Conservation (phyloP, 1,284 basidiomycete genomes). For the Sporisorium scitamineum region DNA sequence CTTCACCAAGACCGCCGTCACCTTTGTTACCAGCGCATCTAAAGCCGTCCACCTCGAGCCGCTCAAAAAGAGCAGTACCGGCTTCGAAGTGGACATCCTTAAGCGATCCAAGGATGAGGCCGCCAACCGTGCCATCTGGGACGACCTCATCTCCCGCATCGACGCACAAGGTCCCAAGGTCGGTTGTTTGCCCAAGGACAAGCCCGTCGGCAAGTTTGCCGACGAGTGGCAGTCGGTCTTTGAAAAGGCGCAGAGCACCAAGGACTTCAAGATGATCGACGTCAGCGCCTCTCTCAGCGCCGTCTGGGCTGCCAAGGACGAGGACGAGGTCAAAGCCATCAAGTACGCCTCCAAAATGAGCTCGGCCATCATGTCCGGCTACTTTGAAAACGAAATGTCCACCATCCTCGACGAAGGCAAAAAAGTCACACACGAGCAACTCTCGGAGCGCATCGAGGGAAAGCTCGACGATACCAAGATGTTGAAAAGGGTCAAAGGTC, state of each 20-base stretch:
- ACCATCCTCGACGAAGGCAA: slow-evolving; percentile 90
- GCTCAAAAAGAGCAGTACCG: slow-evolving; percentile 43
- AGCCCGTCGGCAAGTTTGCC: slow-evolving; percentile 81
- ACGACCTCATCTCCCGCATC: slow-evolving; percentile 55
- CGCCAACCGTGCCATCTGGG: slow-evolving; percentile 68
- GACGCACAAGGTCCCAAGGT: slow-evolving; percentile 38
- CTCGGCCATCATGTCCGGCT: slow-evolving; percentile 84
- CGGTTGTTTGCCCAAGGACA: slow-evolving; percentile 78
- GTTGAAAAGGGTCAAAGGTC: slow-evolving; percentile 75
- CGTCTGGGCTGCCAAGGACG: slow-evolving; percentile 87
- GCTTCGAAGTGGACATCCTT: slow-evolving; percentile 68
- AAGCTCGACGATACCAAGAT: slow-evolving; percentile 82
- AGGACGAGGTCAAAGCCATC: slow-evolving; percentile 76
- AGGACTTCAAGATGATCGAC: slow-evolving; percentile 78
- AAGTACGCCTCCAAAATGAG: slow-evolving; percentile 80
- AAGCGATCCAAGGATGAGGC: slow-evolving; percentile 69
- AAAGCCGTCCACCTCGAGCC: slow-evolving; percentile 73
- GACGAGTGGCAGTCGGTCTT: slow-evolving; percentile 78
- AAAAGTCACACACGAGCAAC: slow-evolving; percentile 87
- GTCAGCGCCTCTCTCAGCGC: slow-evolving; percentile 81
- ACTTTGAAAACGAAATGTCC: slow-evolving; percentile 89
- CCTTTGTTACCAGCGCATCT: slow-evolving; percentile 85
- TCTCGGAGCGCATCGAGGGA: slow-evolving; percentile 85
- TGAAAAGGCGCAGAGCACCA: slow-evolving; percentile 50
- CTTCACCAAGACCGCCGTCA: slow-evolving; percentile 79